Evolutionary conservation across 2,329 filamentous ascomycete genomes (phyloP), one percentile per base, ranked within the genome.

Genomic region (Dactylellina cionopaga): DNA sequence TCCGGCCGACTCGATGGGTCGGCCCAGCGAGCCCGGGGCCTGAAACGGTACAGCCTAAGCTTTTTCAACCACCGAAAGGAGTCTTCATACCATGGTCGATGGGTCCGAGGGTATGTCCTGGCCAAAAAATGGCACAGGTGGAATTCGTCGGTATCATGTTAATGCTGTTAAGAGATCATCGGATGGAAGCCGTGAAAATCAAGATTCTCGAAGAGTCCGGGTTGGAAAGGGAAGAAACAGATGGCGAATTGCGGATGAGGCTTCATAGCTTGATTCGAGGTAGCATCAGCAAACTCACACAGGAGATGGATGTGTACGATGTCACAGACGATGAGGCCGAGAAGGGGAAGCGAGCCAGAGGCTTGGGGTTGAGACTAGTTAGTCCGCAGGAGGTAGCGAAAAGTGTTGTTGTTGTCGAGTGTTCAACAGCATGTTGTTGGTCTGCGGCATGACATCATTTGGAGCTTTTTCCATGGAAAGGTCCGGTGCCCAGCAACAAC

Each of bases 81-180:
- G 77, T 79, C 0, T 86, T 81, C 69, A 43, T 82, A 1, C 81
- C 84, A 0, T 87, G 84, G 84, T 82, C 83, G 0, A 76, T 74
- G 2, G 84, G 85, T 0, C 83, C 84, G 9, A 77, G 85, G 3
- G 77, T 83, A 2, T 86, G 85, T 75, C 84, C 84, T 0, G 85
- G 85, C 0, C 80, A 83, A 79, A 85, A 85, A 75, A 84, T 87
- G 80, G 80, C 84, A 1, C 83, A 86, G 77, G 84, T 86, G 1
- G 85, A 87, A 76, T 85, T 86, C 76, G 81, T 82, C 2, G 81
- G 80, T 10, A 81, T 83, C 1, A 75, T 86, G 22, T 76, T 81
- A 64, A 80, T 80, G 1, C 74, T 85, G 10, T 78, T 84, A 29
- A 74, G 78, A 13, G 19, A 62, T 22, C 77, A 77, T 49, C 52